These are phyloP conservation scores for Aspergillus conjunctus DNA, from an alignment of 495 filamentous ascomycete genomes.

Conservation along the genomic window DNA sequence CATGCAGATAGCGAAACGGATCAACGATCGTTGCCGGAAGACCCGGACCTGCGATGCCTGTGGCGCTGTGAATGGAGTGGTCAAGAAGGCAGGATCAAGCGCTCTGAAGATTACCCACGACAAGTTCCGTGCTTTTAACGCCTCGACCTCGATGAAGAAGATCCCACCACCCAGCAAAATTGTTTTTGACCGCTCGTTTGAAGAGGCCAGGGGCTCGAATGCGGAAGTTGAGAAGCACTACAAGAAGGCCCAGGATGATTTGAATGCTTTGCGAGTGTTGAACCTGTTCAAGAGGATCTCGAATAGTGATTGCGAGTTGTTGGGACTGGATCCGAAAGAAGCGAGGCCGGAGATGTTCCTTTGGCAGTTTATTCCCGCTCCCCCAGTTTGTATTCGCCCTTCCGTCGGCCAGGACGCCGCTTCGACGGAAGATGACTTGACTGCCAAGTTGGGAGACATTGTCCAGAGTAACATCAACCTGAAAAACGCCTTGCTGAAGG, in stretches of 20 bases:
- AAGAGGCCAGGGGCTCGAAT: constrained; percentile 69
- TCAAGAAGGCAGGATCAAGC: constrained; percentile 76
- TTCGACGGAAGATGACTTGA: constrained; percentile 95
- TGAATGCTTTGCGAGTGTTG: constrained; percentile 86
- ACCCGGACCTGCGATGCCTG: constrained; percentile 75
- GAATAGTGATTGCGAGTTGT: constrained; percentile 83
- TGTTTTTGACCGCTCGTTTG: constrained; percentile 81
- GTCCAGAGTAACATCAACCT: constrained; percentile 84
- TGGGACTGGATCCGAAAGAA: constrained; percentile 83
- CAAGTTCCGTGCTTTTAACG: constrained; percentile 83
- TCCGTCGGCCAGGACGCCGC: constrained; percentile 89
- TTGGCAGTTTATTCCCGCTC: constrained; percentile 94
- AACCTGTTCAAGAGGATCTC: constrained; percentile 88
- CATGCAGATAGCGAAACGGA: constrained; percentile 76
- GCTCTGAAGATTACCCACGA: constrained; percentile 93
- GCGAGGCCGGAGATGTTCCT: constrained; percentile 95
- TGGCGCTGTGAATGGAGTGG: constrained; percentile 77
- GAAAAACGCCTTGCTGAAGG: constrained; percentile 74
- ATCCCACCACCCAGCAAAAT: constrained; percentile 74
- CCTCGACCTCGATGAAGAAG: constrained; percentile 83
- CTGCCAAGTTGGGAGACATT: constrained; percentile 91
- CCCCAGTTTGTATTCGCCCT: constrained; percentile 89
- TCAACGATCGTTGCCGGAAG: constrained; percentile 87
- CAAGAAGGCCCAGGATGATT: constrained; percentile 87
- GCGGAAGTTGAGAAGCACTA: constrained; percentile 86